Evolutionary conservation across 2,329 filamentous ascomycete species (phyloP).

Genomic region (Penicillium brevicompactum): DNA sequence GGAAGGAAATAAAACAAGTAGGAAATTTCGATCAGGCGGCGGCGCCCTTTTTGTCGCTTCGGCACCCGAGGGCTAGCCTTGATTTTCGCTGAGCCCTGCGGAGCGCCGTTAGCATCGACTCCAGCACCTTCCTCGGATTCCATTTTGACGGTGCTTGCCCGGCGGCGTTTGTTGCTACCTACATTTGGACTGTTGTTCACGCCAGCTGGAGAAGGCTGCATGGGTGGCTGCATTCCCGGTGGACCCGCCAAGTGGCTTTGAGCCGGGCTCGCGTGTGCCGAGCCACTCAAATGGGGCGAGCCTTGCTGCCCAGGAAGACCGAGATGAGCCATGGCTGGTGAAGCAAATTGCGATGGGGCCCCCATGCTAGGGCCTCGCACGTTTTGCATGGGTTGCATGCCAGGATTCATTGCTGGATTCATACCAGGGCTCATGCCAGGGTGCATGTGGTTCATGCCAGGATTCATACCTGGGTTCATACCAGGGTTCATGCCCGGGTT

Average conservation of each 20-base stretch:
- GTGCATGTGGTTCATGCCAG: conserved; percentile 23
- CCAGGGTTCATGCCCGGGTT: background rate
- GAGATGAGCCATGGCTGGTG: conserved; percentile 59
- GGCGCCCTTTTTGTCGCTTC: conserved; percentile 51
- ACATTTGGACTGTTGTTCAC: conserved; percentile 66
- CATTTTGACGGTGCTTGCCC: conserved; percentile 61
- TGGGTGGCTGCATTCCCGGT: conserved; percentile 59
- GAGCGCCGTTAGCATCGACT: conserved; percentile 54
- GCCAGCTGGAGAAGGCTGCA: conserved; percentile 56
- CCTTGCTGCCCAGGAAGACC: conserved; percentile 51
- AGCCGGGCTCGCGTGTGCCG: conserved; percentile 51
- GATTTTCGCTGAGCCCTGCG: conserved; percentile 42
- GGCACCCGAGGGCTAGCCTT: conserved; percentile 51
- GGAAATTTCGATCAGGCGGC: conserved; percentile 30
- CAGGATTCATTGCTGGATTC: conserved; percentile 27
- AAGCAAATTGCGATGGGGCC: conserved; percentile 57
- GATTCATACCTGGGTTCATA: conserved; percentile 1
- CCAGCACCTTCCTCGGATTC: conserved; percentile 55
- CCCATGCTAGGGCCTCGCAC: conserved; percentile 50
- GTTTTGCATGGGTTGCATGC: conserved; percentile 39
- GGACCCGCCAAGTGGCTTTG: conserved; percentile 50
- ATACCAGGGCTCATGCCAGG: conserved; percentile 1
- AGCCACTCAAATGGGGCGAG: conserved; percentile 55
- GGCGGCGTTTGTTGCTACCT: conserved; percentile 57
- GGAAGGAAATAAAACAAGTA: conserved; percentile 11